These are phyloP conservation scores for Sisymbrium irio DNA, from an alignment of 345 rosid genomes.

Conservation along the genomic window DNA sequence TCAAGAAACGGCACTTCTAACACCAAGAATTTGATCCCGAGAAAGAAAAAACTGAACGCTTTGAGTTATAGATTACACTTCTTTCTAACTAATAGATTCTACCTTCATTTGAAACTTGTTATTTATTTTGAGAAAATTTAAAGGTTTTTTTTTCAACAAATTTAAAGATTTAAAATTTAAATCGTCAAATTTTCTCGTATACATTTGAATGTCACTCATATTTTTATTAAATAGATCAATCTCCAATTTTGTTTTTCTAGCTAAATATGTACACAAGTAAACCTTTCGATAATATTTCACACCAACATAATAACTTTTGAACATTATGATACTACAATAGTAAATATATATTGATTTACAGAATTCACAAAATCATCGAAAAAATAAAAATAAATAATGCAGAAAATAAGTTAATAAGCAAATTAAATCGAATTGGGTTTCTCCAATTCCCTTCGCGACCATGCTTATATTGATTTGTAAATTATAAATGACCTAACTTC, in stretches of 20 bases:
- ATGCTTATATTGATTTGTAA: not conserved
- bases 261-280: too few relatives aligned
- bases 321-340: not conserved
- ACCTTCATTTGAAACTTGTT: too few relatives aligned
- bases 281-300: too few relatives aligned
- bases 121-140: too few relatives aligned
- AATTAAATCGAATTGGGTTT: conserved; percentile 2
- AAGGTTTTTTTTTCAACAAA: too few relatives aligned
- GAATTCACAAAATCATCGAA: not conserved
- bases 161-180: too few relatives aligned
- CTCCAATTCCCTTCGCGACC: not conserved
- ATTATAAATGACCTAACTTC: conserved; percentile 34
- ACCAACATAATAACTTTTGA: not conserved
- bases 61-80: not conserved
- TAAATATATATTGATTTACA: not conserved
- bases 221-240: too few relatives aligned
- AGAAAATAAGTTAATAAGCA: not conserved
- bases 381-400: not conserved
- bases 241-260: too few relatives aligned
- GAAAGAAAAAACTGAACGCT: too few relatives aligned
- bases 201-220: too few relatives aligned
- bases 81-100: not conserved
- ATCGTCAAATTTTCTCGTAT: too few relatives aligned
- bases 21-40: not conserved
- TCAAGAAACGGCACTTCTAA: not conserved